phyloP scores from a whole-genome alignment of 768 basidiomycete genomes.

The Scleroderma citrinum region DNA sequence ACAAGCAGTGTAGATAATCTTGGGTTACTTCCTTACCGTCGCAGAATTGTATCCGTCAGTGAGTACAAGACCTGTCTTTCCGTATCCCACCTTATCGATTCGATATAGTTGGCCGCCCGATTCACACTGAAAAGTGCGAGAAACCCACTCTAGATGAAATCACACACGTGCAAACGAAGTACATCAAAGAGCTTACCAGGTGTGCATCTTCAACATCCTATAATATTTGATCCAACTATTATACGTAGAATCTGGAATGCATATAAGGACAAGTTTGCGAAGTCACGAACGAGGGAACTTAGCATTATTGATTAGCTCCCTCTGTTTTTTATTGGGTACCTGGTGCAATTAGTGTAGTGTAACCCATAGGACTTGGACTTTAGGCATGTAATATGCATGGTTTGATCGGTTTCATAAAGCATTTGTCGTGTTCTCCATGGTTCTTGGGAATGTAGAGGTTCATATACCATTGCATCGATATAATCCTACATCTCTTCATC shows the following conservation, averaged over 20 bases:
- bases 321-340: background rate
- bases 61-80: constrained; percentile 34
- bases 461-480: background rate
- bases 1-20: constrained; percentile 63
- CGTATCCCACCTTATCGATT: background rate
- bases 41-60: constrained; percentile 95
- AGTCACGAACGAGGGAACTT: constrained; percentile 69
- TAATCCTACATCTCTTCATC: constrained; percentile 65
- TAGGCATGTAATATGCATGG: background rate
- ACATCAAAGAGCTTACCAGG: constrained; percentile 92
- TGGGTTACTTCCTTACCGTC: constrained; percentile 92
- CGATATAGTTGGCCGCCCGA: constrained; percentile 76
- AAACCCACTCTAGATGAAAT: constrained; percentile 82
- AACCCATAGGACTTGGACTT: background rate
- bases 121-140: constrained; percentile 68
- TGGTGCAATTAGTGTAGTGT: background rate
- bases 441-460: too few species aligned
- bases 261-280: constrained; percentile 92
- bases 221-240: background rate
- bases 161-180: constrained; percentile 69
- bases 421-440: background rate
- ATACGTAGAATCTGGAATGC: constrained; percentile 82
- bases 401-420: background rate
- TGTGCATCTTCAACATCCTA: constrained; percentile 31
- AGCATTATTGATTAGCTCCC: constrained; percentile 61